Evolutionary conservation across 2,329 filamentous ascomycete genomes (phyloP).

Genomic region (Fusarium sp.): DNA sequence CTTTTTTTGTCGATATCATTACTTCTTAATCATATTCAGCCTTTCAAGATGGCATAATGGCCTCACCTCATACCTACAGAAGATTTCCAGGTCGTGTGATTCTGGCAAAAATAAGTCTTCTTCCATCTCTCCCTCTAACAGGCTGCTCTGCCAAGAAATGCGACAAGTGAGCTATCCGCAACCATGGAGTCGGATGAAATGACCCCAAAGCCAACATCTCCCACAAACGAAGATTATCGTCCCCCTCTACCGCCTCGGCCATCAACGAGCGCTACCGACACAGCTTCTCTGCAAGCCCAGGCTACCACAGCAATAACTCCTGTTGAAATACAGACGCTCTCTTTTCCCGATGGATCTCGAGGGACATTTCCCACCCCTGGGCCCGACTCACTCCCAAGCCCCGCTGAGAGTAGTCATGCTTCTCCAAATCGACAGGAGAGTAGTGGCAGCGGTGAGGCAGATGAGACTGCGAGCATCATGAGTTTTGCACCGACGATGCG

Average conservation of each 20-base stretch:
- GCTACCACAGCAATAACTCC: constrained; percentile 88
- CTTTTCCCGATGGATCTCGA: constrained; percentile 75
- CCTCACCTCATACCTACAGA: constrained; percentile 6
- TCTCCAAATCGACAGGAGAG: constrained; percentile 52
- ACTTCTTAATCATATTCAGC: constrained; percentile 21
- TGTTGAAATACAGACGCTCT: constrained; percentile 81
- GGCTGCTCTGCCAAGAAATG: constrained; percentile 44
- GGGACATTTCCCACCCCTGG: constrained; percentile 68
- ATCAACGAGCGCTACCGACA: constrained; percentile 52
- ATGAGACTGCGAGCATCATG: constrained; percentile 74
- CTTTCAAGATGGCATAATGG: constrained; percentile 51
- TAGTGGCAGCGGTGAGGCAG: constrained; percentile 60
- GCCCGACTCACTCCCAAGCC: constrained; percentile 52
- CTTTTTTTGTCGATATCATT: constrained; percentile 14
- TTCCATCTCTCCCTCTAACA: neutral
- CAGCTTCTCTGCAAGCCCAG: constrained; percentile 65
- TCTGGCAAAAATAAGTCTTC: constrained; percentile 6
- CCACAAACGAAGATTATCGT: constrained; percentile 57
- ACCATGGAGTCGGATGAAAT: constrained; percentile 44
- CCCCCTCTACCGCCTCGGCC: constrained; percentile 69
- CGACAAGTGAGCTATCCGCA: constrained; percentile 31
- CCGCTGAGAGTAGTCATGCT: constrained; percentile 55
- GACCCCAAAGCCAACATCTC: constrained; percentile 45
- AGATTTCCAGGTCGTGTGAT: constrained; percentile 29
- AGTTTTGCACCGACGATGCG: constrained; percentile 74